Percentiles rank a stretch among this genome's conserved stretches.
Evolutionary conservation across 2,329 filamentous ascomycete species (phyloP).

Genomic region (Ramularia endophylla): DNA sequence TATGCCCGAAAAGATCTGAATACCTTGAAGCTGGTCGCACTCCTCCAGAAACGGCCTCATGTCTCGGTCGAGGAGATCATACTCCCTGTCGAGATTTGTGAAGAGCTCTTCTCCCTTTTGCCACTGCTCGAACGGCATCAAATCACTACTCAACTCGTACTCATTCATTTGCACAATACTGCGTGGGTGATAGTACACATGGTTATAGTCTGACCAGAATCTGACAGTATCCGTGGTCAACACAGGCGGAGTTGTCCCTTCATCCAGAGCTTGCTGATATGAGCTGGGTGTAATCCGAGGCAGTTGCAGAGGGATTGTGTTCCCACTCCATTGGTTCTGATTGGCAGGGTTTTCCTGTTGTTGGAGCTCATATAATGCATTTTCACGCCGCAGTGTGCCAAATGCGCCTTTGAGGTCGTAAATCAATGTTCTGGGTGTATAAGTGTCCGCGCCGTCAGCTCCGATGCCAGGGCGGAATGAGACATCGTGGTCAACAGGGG

Average conservation of each 20-base stretch:
- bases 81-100: constrained; percentile 50
- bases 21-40: constrained; percentile 82
- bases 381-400: constrained; percentile 79
- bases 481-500: constrained; percentile 71
- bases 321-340: constrained; percentile 53
- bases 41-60: constrained; percentile 84
- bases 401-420: constrained; percentile 96
- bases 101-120: constrained; percentile 67
- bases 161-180: constrained; percentile 84
- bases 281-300: constrained; percentile 60
- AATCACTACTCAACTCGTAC: constrained; percentile 71
- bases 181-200: constrained; percentile 84
- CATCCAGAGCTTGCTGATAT: constrained; percentile 75
- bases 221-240: constrained; percentile 68
- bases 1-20: constrained; percentile 58
- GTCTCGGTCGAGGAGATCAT: constrained; percentile 87
- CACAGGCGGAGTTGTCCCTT: constrained; percentile 57
- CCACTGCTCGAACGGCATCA: constrained; percentile 80
- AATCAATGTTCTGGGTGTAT: constrained; percentile 81
- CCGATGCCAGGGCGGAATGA: constrained; percentile 83
- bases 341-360: constrained; percentile 34
- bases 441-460: constrained; percentile 81
- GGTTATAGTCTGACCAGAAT: constrained; percentile 95
- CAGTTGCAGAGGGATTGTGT: constrained; percentile 62
- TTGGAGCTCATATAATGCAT: constrained; percentile 71